phyloP scores from a whole-genome alignment of 2,329 filamentous ascomycete species.

The Talaromyces sp. region DNA sequence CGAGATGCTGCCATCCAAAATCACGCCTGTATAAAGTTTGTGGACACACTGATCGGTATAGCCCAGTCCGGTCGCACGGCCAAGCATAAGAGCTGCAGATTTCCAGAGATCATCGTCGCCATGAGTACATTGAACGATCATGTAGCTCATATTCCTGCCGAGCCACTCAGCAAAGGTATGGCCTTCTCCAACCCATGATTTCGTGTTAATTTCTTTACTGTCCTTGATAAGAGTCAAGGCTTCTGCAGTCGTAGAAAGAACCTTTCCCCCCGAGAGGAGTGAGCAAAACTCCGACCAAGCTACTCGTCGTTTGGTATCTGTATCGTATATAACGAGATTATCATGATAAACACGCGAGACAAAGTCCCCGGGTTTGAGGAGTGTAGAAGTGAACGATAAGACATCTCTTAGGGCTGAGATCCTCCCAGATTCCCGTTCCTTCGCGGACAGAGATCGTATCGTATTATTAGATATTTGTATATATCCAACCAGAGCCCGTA shows the following conservation, averaged over 20 bases:
- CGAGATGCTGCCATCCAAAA: conserved; percentile 25
- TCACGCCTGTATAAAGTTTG: conserved; percentile 35
- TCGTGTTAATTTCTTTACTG: conserved; percentile 20
- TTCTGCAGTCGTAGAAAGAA: conserved; percentile 56
- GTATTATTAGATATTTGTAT: conserved; percentile 55
- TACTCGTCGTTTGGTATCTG: conserved; percentile 44
- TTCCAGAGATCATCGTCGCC: conserved; percentile 28
- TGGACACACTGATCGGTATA: conserved; percentile 58
- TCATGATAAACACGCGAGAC: conserved; percentile 43
- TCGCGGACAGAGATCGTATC: conserved; percentile 21
- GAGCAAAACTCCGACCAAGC: conserved; percentile 61
- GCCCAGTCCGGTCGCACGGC: conserved; percentile 63
- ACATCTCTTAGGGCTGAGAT: conserved; percentile 31
- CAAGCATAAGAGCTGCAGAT: conserved; percentile 42
- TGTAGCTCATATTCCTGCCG: conserved; percentile 54
- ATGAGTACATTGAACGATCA: conserved; percentile 40
- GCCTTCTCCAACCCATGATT: conserved; percentile 61
- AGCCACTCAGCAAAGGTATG: conserved; percentile 66
- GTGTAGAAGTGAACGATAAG: conserved; percentile 32
- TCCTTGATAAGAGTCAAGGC: conserved; percentile 39
- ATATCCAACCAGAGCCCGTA: conserved; percentile 71
- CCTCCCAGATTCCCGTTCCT: conserved; percentile 31
- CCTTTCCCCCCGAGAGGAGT: conserved; percentile 55
- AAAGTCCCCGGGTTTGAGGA: conserved; percentile 43
- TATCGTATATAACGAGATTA: conserved; percentile 37